These are phyloP conservation scores for Scorias spongiosa DNA, from an alignment of 2,329 filamentous ascomycete species.

Conservation along the genomic window DNA sequence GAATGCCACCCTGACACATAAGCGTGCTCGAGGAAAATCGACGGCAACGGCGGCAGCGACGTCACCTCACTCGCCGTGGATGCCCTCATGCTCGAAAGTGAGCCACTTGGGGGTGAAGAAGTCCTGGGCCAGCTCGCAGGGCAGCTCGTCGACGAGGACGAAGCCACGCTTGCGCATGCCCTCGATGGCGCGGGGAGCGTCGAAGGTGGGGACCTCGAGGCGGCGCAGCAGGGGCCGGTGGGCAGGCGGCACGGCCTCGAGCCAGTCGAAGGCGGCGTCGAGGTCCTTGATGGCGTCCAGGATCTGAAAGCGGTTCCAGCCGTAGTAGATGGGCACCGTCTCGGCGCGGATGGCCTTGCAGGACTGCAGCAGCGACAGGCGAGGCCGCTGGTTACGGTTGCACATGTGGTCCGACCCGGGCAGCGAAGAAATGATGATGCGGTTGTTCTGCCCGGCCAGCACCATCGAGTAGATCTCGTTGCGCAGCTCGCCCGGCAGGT, in stretches of 20 bases:
- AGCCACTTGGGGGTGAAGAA: background rate
- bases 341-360: constrained; percentile 7
- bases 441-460: background rate
- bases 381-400: background rate
- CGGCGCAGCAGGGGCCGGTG: background rate
- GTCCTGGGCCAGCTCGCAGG: background rate
- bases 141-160: background rate
- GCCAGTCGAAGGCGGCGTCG: constrained; percentile 1
- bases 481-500: background rate
- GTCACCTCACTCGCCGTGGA: too few species aligned
- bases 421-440: background rate
- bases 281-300: background rate
- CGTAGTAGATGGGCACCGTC: constrained; percentile 12
- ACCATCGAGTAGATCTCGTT: background rate
- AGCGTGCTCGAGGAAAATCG: too few species aligned
- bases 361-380: background rate
- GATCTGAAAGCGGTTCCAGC: constrained; percentile 7
- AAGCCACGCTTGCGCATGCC: background rate
- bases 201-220: background rate
- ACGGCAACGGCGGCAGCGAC: too few species aligned
- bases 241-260: background rate
- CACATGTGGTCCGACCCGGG: background rate
- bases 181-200: background rate
- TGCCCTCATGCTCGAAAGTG: background rate
- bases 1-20: too few species aligned